Base-by-base conservation (phyloP, 495 filamentous ascomycete genomes). In the Podospora pseudoanserina region DNA sequence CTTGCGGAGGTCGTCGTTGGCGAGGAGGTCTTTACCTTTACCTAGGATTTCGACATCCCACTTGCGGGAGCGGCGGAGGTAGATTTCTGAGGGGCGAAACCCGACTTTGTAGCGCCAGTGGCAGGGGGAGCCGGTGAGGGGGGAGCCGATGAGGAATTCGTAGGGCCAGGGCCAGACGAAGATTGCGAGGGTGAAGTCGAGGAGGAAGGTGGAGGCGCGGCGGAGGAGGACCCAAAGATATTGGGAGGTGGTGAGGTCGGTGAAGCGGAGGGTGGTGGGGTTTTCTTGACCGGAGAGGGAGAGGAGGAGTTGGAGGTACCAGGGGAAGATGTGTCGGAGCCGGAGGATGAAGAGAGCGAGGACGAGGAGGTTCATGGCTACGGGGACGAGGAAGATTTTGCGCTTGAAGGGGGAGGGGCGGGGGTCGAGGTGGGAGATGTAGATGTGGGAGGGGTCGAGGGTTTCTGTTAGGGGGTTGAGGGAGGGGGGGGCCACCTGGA, bases 381-480 rank as follows among this genome's bases (percentile, higher is more conserved):
- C 79, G 56, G 92, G 91, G 3, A 94, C 86, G 55, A 84, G 58
- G 81, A 94, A 97, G 75, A 92, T 86, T 71, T 90, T 89, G 68
- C 83, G 83, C 79, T 96, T 96, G 82, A 90, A 86, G 32, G 81
- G 80, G 27, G 70, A 71, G 0, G 85, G 85, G 56, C 88, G 86
- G 53, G 72, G 80, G 82, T 96, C 92, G 80, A 94, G 80, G 81
- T 93, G 91, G 28, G 87, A 82, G 70, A 96, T 86, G 84, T 96
- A 95, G 75, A 94, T 82, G 75, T 91, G 85, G 26, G 82, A 72
- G 28, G 81, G 78, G 70, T 86, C 82, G 69, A 94, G 85, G 23
- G 81, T 85, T 53, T 82, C 68, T 74, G 89, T 81, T 77, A 94
- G 86, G 20, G 89, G 85, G 16, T 82, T 65, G 54, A 94, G 84